phyloP scores from a whole-genome alignment of 441 rosid genomes.

The Croton laevigatus region DNA sequence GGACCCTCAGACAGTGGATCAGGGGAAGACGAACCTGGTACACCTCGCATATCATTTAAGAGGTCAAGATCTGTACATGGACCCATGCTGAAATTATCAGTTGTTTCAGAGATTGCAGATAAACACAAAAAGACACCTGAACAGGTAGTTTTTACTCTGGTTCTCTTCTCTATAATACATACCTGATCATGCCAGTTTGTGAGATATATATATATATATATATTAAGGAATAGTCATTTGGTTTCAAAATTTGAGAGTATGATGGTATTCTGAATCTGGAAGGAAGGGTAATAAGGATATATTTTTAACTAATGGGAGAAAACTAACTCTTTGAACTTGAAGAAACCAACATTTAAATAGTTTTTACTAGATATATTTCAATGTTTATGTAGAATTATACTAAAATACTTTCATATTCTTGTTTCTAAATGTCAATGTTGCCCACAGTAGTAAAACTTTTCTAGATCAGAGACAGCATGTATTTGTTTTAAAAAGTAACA shows the following conservation, averaged over 20 bases:
- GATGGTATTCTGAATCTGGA: neutral
- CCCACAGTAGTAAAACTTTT: slow-evolving; percentile 4
- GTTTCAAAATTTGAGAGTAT: neutral
- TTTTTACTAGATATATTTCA: neutral
- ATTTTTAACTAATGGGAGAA: neutral
- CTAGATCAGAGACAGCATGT: neutral
- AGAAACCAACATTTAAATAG: neutral
- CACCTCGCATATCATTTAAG: slow-evolving; percentile 57
- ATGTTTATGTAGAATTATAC: neutral
- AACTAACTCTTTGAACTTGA: neutral
- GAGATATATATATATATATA: no score
- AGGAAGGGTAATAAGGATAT: neutral
- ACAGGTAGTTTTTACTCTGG: slow-evolving; percentile 36
- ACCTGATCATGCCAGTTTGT: neutral
- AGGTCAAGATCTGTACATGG: slow-evolving; percentile 66
- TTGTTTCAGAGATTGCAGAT: slow-evolving; percentile 50
- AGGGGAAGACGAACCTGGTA: slow-evolving; percentile 63
- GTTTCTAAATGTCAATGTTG: neutral
- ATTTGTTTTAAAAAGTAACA: neutral
- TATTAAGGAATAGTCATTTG: neutral
- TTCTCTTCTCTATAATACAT: neutral
- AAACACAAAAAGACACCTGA: slow-evolving; percentile 52
- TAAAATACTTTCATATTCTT: neutral
- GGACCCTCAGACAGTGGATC: slow-evolving; percentile 58
- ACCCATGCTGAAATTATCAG: slow-evolving; percentile 60